Conservation (phyloP, 2,329 filamentous ascomycete genomes). For the Aspergillus versicolor region DNA sequence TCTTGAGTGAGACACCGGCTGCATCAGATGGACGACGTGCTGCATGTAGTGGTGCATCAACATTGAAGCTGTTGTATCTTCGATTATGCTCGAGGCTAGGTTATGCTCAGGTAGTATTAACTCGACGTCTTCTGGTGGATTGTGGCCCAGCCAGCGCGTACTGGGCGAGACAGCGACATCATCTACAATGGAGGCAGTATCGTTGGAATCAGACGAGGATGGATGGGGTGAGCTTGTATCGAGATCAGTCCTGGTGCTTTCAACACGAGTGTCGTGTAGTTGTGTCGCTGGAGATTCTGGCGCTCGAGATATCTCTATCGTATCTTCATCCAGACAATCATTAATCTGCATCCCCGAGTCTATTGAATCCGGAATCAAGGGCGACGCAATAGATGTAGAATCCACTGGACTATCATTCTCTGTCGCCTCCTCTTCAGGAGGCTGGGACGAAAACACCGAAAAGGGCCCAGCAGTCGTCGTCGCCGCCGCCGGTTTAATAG, state of each 20-base stretch:
- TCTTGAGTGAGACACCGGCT: neutral
- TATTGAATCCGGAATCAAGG: accelerated
- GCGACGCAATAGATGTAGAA: neutral
- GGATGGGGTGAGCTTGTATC: neutral
- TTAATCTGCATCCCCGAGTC: neutral
- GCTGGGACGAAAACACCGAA: neutral
- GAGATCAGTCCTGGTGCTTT: neutral
- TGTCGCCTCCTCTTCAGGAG: neutral
- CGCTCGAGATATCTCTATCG: neutral
- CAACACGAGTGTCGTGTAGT: neutral
- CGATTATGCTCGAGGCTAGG: neutral
- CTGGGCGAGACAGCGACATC: neutral
- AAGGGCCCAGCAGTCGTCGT: neutral
- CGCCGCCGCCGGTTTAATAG: neutral
- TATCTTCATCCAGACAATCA: neutral
- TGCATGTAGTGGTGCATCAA: neutral
- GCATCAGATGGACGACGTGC: neutral
- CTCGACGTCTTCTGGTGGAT: neutral
- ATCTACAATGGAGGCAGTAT: neutral
- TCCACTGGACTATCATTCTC: neutral
- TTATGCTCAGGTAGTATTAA: neutral
- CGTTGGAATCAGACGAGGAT: neutral
- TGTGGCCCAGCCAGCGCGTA: neutral
- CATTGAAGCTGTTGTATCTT: neutral
- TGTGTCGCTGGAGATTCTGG: neutral